Evolutionary conservation across 2,329 filamentous ascomycete species (phyloP).

Genomic region (Exophiala oligosperma): DNA sequence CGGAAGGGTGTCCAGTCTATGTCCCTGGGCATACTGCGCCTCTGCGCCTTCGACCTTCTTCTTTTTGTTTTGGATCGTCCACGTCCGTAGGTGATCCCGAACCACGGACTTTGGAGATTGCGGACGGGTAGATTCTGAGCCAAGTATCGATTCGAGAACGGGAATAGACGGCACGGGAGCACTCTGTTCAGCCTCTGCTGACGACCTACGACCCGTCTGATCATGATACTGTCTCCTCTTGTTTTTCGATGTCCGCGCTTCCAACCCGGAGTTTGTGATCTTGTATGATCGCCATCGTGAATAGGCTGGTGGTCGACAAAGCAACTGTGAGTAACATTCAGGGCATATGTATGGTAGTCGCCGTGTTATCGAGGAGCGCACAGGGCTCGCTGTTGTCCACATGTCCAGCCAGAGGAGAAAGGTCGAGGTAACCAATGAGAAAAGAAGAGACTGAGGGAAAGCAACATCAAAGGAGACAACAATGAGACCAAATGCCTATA

Average conservation of each 20-base stretch:
- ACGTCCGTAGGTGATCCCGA: constrained; percentile 21
- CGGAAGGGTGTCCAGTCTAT: constrained; percentile 17
- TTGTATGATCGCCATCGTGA: neutral
- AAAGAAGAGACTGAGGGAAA: neutral
- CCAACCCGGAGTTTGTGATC: neutral
- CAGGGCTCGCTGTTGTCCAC: constrained; percentile 6
- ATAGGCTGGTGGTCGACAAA: neutral
- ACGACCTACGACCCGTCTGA: neutral
- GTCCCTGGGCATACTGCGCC: neutral
- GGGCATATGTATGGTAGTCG: constrained; percentile 14
- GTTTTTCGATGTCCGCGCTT: neutral
- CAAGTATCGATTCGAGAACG: neutral
- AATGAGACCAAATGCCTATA: no score
- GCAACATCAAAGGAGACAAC: no score
- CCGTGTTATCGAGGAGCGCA: neutral
- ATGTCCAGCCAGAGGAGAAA: neutral
- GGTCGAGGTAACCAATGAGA: neutral
- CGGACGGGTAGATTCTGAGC: neutral
- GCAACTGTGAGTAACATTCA: constrained; percentile 5
- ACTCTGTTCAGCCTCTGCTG: neutral
- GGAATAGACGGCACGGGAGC: neutral
- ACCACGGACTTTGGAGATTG: constrained; percentile 6
- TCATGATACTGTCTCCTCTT: neutral
- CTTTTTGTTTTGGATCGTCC: constrained; percentile 19
- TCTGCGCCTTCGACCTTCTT: constrained; percentile 14